These are phyloP conservation scores for Polytolypa hystricis DNA, from an alignment of 2,329 filamentous ascomycete genomes.

Conservation along the genomic window DNA sequence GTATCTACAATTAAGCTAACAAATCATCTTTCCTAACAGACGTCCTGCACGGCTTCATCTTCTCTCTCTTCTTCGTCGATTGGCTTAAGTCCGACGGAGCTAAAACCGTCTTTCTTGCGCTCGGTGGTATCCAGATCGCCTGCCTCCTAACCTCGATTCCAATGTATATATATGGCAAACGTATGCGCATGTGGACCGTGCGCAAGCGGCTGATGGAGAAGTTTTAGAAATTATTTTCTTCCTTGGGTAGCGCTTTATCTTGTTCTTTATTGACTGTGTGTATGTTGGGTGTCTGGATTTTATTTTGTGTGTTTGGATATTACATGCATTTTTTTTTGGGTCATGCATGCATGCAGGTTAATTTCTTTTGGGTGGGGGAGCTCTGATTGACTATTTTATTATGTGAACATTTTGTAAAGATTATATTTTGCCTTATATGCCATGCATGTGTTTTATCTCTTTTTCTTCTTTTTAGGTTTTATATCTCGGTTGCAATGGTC, in stretches of 20 bases:
- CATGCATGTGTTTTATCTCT: not conserved
- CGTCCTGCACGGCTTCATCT: conserved; percentile 79
- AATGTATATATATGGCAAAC: conserved; percentile 90
- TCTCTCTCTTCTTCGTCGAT: conserved; percentile 73
- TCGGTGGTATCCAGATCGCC: conserved; percentile 76
- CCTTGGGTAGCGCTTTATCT: no score
- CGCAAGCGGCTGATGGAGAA: conserved; percentile 78
- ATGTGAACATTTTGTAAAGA: no score
- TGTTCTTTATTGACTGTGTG: no score
- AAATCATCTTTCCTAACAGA: conserved; percentile 34
- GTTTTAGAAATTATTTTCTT: no score
- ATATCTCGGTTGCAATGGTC: not conserved
- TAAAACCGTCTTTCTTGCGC: conserved; percentile 66
- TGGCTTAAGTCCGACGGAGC: conserved; percentile 71
- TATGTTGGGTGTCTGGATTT: no score
- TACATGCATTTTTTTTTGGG: no score
- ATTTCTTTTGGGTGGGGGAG: no score
- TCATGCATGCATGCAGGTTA: no score
- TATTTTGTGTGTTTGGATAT: no score
- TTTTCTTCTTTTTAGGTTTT: not conserved
- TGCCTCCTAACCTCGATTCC: conserved; percentile 67
- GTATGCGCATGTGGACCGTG: conserved; percentile 88
- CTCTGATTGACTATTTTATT: no score
- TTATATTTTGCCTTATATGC: no score
- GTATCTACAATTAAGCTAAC: conserved; percentile 9